Percentiles rank a stretch among this genome's conserved stretches.
phyloP scores from a whole-genome alignment of 129 eudicot species.

The Glebionis coronaria region DNA sequence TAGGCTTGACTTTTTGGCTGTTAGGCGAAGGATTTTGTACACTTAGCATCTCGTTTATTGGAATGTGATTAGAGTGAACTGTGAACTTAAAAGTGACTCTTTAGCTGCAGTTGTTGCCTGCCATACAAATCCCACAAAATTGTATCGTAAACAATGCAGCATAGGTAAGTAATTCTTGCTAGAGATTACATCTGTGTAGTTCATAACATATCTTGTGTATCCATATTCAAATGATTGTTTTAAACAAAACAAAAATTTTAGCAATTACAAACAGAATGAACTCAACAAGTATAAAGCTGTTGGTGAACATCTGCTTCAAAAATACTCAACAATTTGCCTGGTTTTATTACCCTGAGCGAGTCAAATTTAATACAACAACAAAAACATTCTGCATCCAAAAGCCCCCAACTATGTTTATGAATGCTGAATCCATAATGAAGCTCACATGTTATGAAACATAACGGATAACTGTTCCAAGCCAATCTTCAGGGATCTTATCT shows the following conservation, averaged over 20 bases:
- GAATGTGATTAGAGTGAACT: conserved; percentile 12
- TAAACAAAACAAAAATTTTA: neutral
- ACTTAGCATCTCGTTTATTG: conserved; percentile 16
- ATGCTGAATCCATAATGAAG: neutral
- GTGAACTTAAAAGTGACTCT: conserved; percentile 12
- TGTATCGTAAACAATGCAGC: too few relatives aligned
- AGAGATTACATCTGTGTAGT: too few relatives aligned
- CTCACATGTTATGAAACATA: conserved; percentile 31
- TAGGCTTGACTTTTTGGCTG: conserved; percentile 1
- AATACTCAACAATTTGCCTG: neutral
- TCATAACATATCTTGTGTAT: neutral
- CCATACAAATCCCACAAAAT: too few relatives aligned
- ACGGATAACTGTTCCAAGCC: conserved; percentile 88
- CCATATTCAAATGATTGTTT: neutral
- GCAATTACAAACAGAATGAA: neutral
- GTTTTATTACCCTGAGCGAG: neutral
- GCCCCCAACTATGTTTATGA: neutral
- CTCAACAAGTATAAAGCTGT: neutral
- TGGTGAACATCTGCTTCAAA: neutral
- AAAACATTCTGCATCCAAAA: neutral
- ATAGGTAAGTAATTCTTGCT: too few relatives aligned
- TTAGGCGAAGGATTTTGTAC: conserved; percentile 5
- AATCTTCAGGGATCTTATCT: conserved; percentile 69
- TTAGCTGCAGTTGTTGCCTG: neutral
- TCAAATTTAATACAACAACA: conserved; percentile 2